Percentiles rank a stretch among this genome's conserved stretches.
Evolutionary conservation across 768 basidiomycete genomes (phyloP).

Genomic region (Tremella yokohamensis): DNA sequence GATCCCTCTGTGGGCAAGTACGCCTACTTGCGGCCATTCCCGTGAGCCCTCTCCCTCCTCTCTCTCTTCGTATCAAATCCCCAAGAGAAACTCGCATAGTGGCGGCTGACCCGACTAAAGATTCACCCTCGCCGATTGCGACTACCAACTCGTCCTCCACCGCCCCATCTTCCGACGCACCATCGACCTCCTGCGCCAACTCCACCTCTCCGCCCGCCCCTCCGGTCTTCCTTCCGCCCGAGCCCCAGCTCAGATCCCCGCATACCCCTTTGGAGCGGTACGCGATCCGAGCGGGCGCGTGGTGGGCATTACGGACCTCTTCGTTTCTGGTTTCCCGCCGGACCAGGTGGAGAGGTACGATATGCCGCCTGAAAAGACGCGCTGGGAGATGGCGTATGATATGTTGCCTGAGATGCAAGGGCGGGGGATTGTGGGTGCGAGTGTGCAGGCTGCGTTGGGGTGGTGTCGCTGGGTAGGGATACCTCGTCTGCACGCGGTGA

Average conservation of each 20-base stretch:
- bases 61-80: neutral
- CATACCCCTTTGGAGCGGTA: no score
- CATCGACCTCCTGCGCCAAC: neutral
- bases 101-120: neutral
- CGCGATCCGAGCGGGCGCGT: no score
- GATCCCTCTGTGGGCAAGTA: neutral
- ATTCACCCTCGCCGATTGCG: neutral
- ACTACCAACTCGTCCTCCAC: neutral
- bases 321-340: neutral
- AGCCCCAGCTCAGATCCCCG: no score
- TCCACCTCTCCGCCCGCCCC: neutral
- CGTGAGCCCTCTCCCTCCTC: neutral
- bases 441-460: slow-evolving; percentile 7
- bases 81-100: neutral
- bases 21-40: neutral
- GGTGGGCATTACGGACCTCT: neutral
- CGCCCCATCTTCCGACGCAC: neutral
- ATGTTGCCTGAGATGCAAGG: slow-evolving; percentile 10
- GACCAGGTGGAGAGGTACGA: neutral
- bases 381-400: slow-evolving; percentile 14
- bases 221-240: no score
- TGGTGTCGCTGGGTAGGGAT: slow-evolving; percentile 15
- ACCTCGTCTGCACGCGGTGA: slow-evolving; percentile 9
- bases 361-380: slow-evolving; percentile 5
- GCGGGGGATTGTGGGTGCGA: slow-evolving; percentile 7